Evolutionary conservation across 495 filamentous ascomycete genomes (phyloP), one percentile per base, ranked within the genome.

Genomic region (Aspergillus haitiensis): DNA sequence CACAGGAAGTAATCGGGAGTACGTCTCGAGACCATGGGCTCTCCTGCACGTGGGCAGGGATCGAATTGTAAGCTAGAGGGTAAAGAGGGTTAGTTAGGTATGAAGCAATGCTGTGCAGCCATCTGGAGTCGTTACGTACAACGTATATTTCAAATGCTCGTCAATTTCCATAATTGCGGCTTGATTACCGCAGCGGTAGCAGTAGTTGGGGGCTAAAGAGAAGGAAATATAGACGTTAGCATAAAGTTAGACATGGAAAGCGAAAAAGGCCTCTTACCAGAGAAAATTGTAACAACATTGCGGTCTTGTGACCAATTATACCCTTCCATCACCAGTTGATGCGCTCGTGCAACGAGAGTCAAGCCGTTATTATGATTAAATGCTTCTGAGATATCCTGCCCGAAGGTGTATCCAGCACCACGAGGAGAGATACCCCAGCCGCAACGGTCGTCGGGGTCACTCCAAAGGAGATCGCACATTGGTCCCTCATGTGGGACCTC

Each of bases 151-250:
- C 75, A 98, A 78, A 76, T 98, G 92, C 77, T 98, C 94, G 62
- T 98, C 94, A 75, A 98, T 98, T 75, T 98, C 94, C 94, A 98
- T 98, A 74, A 98, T 98, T 9, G 94, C 94, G 52, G 94, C 94
- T 77, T 98, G 94, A 77, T 98, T 98, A 67, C 94, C 94, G 73
- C 94, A 98, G 71, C 94, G 84, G 81, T 96, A 96, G 79, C 93
- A 97, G 76, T 97, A 97, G 76, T 97, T 97, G 34, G 93, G 93
- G 37, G 93, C 93, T 96, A 65, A 7, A 59, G 21, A 51, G 36
- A 33, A 53, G 55, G 69, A 33, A 47, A 47, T 18, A 11, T 8
- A 15, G 1, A 15, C 0, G 46, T 58, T 49, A 48, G 44, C 44
- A 4, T 1, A 18, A 47, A 18, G 4, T 16, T 18, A 18, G 44